Evolutionary conservation across 2,329 filamentous ascomycete genomes (phyloP).

Genomic region (Verticillium longisporum): DNA sequence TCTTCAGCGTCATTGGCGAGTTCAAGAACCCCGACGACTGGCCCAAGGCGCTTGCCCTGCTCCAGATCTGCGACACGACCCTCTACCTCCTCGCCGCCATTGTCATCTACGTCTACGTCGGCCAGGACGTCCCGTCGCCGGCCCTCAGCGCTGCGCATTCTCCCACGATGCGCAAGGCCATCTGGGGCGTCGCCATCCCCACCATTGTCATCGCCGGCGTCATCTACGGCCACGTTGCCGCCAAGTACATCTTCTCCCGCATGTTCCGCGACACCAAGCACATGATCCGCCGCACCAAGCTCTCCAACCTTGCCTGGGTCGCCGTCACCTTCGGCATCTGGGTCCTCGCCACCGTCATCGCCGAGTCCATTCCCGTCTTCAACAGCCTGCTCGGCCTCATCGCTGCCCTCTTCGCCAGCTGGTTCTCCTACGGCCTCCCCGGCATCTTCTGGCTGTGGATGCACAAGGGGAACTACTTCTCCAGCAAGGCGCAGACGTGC

Average conservation of each 20-base stretch:
- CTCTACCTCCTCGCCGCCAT: slow-evolving; percentile 60
- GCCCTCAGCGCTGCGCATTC: slow-evolving; percentile 56
- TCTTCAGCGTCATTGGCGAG: slow-evolving; percentile 61
- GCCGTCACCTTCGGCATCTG: slow-evolving; percentile 48
- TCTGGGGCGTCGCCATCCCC: slow-evolving; percentile 62
- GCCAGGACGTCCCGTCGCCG: slow-evolving; percentile 54
- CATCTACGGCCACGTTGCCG: slow-evolving; percentile 61
- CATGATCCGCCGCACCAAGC: slow-evolving; percentile 40
- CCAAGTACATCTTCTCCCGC: slow-evolving; percentile 59
- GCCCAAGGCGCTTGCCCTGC: slow-evolving; percentile 37
- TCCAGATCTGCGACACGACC: slow-evolving; percentile 51
- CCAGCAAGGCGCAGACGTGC: slow-evolving; percentile 19
- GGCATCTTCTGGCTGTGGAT: slow-evolving; percentile 42
- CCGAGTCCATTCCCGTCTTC: slow-evolving; percentile 64
- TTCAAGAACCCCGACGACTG: slow-evolving; percentile 55
- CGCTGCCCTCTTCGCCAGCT: slow-evolving; percentile 55
- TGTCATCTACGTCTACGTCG: slow-evolving; percentile 63
- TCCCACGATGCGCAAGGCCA: slow-evolving; percentile 50
- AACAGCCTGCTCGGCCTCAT: slow-evolving; percentile 58
- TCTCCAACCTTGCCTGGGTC: slow-evolving; percentile 51
- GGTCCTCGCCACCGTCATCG: slow-evolving; percentile 59
- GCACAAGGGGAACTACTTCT: slow-evolving; percentile 33
- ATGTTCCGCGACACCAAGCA: slow-evolving; percentile 54
- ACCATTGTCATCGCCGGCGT: slow-evolving; percentile 67
- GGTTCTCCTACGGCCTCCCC: slow-evolving; percentile 54